Evolutionary conservation across 495 filamentous ascomycete species (phyloP).

Genomic region (Aspergillus sparsus): DNA sequence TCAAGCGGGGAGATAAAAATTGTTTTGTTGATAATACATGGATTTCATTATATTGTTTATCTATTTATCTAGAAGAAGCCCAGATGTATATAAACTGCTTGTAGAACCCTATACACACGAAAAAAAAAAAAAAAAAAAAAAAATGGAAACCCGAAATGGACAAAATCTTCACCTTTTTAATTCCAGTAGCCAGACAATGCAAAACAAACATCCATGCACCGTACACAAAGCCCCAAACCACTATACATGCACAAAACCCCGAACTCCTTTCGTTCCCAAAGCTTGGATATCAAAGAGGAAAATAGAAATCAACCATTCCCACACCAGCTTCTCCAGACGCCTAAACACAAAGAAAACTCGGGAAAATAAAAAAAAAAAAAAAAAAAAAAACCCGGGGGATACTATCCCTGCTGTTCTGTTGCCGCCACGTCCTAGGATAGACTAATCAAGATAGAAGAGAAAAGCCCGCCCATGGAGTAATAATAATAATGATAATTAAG

Average conservation of each 20-base stretch:
- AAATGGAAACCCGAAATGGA: not conserved
- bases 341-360: not conserved
- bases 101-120: not conserved
- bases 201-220: conserved; percentile 10
- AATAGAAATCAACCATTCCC: not conserved
- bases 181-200: not conserved
- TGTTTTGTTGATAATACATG: no score
- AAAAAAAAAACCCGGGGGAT: not conserved
- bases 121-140: no score
- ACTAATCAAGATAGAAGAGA: not conserved
- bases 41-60: no score
- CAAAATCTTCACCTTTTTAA: not conserved
- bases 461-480: not conserved
- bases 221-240: conserved; percentile 7
- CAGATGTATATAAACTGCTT: not conserved
- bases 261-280: conserved; percentile 7
- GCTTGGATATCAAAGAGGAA: conserved; percentile 11
- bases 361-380: not conserved
- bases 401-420: not conserved
- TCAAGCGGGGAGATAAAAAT: no score
- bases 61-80: no score
- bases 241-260: conserved; percentile 12
- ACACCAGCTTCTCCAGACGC: not conserved
- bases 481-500: not conserved
- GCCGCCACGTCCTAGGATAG: not conserved